Base-by-base conservation (phyloP, 202 grass and related monocot genomes). In the Elaeis oleifera region DNA sequence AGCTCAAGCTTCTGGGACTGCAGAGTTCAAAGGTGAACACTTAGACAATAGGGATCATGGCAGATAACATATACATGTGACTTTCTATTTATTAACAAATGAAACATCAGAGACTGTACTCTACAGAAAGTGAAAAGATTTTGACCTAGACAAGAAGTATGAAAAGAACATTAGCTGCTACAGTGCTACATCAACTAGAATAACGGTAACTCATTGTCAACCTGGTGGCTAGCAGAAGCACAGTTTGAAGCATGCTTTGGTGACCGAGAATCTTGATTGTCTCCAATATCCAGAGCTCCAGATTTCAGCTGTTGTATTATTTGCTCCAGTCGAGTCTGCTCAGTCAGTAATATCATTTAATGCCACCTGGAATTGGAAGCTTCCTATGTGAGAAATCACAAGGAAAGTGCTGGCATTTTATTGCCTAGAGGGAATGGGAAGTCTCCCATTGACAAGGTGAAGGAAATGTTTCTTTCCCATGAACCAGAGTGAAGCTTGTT, bases 261-360 rank as follows among this genome's bases (percentile, higher is more conserved):
- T 65, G 82, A 72, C 17, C 62, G 20, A 59, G 76, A 80, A 68
- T 26, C 71, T 65, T 84, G 76, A 67, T 75, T 70, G 63, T 74
- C 66, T 23, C 23, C 64, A 27, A 69, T 74, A 29, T 84, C 82
- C 63, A 54, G 28, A 77, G 70, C 63, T 84, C 57, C 79, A 48
- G 79, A 70, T 67, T 83, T 84, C 69, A 92, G 77, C 69, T 68
- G 71, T 79, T 84, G 74, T 59, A 65, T 84, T 65, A 96, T 96
- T 85, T 96, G 87, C 69, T 85, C 92, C 79, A 96, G 60, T 72
- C 84, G 84, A 79, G 56, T 83, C 92, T 96, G 92, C 58, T 81
- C 79, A 85, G 76, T 77, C 63, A 89, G 54, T 91, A 81, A 77
- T 78, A 82, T 87, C 77, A 90, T 64, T 90, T 87, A 95, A 76